These are phyloP conservation scores for Aureobasidium lini DNA, from an alignment of 2,329 filamentous ascomycete genomes.

Conservation along the genomic window DNA sequence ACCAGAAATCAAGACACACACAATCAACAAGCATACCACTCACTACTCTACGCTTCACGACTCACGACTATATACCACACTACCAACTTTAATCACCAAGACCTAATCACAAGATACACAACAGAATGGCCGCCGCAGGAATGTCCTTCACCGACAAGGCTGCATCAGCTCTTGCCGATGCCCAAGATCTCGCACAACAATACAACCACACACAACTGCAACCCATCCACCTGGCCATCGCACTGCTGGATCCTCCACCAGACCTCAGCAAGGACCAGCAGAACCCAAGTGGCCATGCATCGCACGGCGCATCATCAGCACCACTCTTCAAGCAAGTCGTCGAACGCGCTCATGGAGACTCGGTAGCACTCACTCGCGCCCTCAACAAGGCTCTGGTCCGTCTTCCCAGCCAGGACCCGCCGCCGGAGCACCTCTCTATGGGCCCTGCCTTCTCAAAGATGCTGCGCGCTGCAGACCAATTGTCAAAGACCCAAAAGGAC, in stretches of 20 bases:
- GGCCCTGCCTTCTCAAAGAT: slow-evolving; percentile 76
- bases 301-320: slow-evolving; percentile 52
- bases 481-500: slow-evolving; percentile 97
- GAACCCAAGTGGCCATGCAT: slow-evolving; percentile 52
- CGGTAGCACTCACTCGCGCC: slow-evolving; percentile 77
- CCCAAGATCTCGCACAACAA: slow-evolving; percentile 78
- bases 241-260: slow-evolving; percentile 66
- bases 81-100: not conserved
- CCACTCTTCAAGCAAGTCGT: slow-evolving; percentile 94
- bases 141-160: slow-evolving; percentile 94
- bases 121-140: slow-evolving; percentile 8
- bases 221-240: slow-evolving; percentile 81
- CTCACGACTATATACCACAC: slow-evolving; percentile 2
- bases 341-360: slow-evolving; percentile 86
- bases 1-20: not conserved
- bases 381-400: slow-evolving; percentile 90
- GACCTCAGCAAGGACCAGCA: slow-evolving; percentile 75
- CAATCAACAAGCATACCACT: not conserved
- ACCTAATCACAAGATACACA: not conserved
- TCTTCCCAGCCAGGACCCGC: slow-evolving; percentile 87
- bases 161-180: slow-evolving; percentile 81
- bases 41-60: slow-evolving; percentile 9
- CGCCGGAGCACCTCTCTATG: slow-evolving; percentile 79
- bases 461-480: slow-evolving; percentile 73
- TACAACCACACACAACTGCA: slow-evolving; percentile 87